These are phyloP conservation scores for Chlorophyllum brunneum DNA, from an alignment of 768 basidiomycete genomes.

Conservation along the genomic window DNA sequence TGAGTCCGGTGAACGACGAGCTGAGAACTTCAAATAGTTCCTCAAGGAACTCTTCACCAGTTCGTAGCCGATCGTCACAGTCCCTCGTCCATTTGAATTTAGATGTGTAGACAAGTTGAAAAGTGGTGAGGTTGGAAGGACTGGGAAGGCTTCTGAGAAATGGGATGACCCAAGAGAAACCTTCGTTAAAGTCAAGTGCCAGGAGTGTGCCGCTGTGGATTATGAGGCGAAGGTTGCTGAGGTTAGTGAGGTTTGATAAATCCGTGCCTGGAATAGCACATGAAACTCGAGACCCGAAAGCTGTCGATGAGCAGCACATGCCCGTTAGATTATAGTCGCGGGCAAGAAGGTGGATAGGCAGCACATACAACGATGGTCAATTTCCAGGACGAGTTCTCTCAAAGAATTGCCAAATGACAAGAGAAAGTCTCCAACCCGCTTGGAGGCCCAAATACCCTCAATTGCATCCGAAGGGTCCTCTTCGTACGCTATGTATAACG, in stretches of 20 bases:
- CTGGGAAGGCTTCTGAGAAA: not conserved
- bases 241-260: not conserved
- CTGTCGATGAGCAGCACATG: too few relatives aligned
- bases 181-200: not conserved
- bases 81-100: not conserved
- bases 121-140: not conserved
- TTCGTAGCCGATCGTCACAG: not conserved
- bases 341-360: too few relatives aligned
- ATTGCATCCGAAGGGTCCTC: not conserved
- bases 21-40: not conserved
- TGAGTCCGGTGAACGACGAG: not conserved
- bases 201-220: constrained; percentile 1
- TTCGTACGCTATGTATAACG: constrained; percentile 3
- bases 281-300: too few relatives aligned
- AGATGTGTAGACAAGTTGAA: not conserved
- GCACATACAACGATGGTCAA: constrained; percentile 6
- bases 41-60: not conserved
- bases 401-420: not conserved
- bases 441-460: not conserved
- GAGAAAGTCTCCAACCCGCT: not conserved
- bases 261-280: not conserved
- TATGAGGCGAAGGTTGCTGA: not conserved
- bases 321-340: too few relatives aligned
- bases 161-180: not conserved
- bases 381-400: constrained; percentile 1